A percentile compares a stretch with the other conserved stretches of the same genome.
These are phyloP conservation scores for Yamadazyma takamatsuzukensis DNA, from an alignment of 805 yeast genomes.

Conservation along the genomic window DNA sequence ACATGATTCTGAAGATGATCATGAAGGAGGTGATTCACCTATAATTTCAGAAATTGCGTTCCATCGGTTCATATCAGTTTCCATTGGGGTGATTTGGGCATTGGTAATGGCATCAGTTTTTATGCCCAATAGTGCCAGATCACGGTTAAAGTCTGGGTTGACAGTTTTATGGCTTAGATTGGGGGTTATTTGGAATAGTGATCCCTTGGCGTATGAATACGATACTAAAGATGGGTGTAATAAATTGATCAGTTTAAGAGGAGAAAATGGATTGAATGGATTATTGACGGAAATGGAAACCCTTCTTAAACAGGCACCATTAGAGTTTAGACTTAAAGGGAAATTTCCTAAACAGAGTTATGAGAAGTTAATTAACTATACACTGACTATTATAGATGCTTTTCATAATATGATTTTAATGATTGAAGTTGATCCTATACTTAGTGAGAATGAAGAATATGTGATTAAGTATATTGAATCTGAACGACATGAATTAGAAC, in stretches of 20 bases:
- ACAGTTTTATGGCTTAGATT: constrained; percentile 72
- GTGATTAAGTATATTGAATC: constrained; percentile 51
- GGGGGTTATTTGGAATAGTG: constrained; percentile 79
- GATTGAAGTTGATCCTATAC: constrained; percentile 56
- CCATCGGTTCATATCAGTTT: constrained; percentile 72
- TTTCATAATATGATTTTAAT: constrained; percentile 70
- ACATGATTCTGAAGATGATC: constrained; percentile 53
- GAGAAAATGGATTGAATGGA: constrained; percentile 44
- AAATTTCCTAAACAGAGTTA: constrained; percentile 57
- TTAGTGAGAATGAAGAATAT: constrained; percentile 50
- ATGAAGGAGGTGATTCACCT: constrained; percentile 70
- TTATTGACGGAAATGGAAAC: constrained; percentile 59
- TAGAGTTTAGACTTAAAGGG: constrained; percentile 73
- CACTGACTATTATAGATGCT: constrained; percentile 68
- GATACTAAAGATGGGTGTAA: constrained; percentile 14
- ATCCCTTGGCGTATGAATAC: constrained; percentile 53
- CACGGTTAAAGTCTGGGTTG: constrained; percentile 59
- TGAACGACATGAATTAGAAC: constrained; percentile 68
- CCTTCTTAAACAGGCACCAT: constrained; percentile 65
- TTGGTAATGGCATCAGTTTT: constrained; percentile 60
- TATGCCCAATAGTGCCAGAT: constrained; percentile 74
- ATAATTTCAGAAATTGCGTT: constrained; percentile 70
- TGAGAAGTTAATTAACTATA: constrained; percentile 46
- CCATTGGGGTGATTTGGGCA: constrained; percentile 76
- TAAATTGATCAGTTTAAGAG: constrained; percentile 42